Evolutionary conservation across 371 early-diverging fungal species (phyloP).

Genomic region (Mortierella sp.): DNA sequence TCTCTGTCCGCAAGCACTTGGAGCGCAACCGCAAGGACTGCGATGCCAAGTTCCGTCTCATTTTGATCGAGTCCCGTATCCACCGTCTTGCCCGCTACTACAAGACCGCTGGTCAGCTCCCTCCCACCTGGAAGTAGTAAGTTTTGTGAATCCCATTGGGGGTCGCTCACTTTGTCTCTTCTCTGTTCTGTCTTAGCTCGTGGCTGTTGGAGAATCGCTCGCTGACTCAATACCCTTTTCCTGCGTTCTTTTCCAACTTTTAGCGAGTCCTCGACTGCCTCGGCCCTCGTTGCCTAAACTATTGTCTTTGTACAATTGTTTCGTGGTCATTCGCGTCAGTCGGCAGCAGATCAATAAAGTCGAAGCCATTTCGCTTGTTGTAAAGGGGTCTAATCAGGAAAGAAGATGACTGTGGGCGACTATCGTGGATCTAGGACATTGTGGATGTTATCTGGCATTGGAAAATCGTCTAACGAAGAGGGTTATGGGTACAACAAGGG

Average conservation of each 20-base stretch:
- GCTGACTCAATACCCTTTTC: not conserved
- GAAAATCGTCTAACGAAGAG: no score
- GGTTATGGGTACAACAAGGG: not conserved
- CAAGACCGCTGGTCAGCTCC: constrained; percentile 97
- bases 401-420: not conserved
- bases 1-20: constrained; percentile 99
- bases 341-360: constrained; percentile 42
- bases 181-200: not conserved
- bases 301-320: constrained; percentile 13
- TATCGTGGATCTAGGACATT: not conserved
- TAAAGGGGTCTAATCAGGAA: not conserved
- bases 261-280: constrained; percentile 88
- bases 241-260: constrained; percentile 24
- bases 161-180: constrained; percentile 5
- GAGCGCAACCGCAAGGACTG: constrained; percentile 99
- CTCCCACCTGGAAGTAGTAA: constrained; percentile 99
- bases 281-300: constrained; percentile 80
- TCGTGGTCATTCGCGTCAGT: constrained; percentile 16
- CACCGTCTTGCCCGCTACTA: constrained; percentile 99
- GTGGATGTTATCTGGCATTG: no score
- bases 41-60: constrained; percentile 99
- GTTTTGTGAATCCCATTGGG: constrained; percentile 55
- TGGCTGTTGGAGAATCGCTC: no score
- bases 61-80: constrained; percentile 98
- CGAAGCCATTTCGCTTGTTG: constrained; percentile 14